These are phyloP conservation scores for Pseudotsuga menziesii DNA, from an alignment of 75 land plant genomes.

Conservation along the genomic window DNA sequence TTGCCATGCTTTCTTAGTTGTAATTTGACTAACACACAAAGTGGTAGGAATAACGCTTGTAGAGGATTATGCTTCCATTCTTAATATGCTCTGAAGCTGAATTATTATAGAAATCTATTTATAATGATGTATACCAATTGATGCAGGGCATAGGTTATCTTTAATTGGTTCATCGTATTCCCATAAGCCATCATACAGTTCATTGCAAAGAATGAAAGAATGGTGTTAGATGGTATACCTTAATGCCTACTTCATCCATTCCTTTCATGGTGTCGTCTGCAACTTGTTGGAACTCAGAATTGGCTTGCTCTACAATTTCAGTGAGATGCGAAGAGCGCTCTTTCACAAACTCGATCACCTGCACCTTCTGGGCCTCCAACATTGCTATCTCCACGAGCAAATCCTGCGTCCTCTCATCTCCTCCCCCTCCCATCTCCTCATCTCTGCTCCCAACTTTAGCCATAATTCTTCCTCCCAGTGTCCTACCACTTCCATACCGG, in stretches of 20 bases:
- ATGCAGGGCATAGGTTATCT: no score
- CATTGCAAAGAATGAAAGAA: no score
- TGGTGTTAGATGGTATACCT: constrained; percentile 38
- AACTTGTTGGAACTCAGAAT: constrained; percentile 65
- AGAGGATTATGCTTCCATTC: no score
- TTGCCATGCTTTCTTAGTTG: no score
- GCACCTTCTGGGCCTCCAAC: constrained; percentile 68
- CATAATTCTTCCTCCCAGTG: not conserved
- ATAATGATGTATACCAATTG: no score
- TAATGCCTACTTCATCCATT: constrained; percentile 71
- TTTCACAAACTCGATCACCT: constrained; percentile 73
- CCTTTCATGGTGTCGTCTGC: constrained; percentile 66
- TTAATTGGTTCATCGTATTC: no score
- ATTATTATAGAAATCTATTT: no score
- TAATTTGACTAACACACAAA: no score
- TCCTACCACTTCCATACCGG: not conserved
- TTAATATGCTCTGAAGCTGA: no score
- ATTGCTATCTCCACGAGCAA: constrained; percentile 69
- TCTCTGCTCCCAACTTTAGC: constrained; percentile 5
- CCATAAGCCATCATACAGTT: no score
- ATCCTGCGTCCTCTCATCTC: constrained; percentile 68
- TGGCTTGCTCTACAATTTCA: constrained; percentile 80
- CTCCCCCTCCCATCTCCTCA: constrained; percentile 15
- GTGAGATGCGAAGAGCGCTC: constrained; percentile 69
- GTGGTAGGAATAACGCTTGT: no score